Evolutionary conservation across 2,329 filamentous ascomycete species (phyloP).

Genomic region (Pezicula carpinea): DNA sequence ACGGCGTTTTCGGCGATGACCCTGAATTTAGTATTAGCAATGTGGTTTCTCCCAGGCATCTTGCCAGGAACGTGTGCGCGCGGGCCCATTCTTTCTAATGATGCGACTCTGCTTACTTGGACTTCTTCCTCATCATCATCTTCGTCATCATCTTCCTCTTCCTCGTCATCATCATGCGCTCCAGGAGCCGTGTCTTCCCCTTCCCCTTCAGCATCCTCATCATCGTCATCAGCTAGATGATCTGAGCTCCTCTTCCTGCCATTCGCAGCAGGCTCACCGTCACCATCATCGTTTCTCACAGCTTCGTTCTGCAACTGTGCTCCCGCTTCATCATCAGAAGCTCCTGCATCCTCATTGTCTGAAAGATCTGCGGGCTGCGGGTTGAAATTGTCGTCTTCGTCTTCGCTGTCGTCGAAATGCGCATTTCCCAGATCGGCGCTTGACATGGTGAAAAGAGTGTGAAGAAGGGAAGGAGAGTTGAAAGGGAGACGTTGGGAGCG

Average conservation of each 20-base stretch:
- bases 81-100: too few relatives aligned
- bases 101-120: slow-evolving; percentile 32
- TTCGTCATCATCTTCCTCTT: slow-evolving; percentile 51
- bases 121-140: slow-evolving; percentile 63
- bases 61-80: too few relatives aligned
- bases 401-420: slow-evolving; percentile 54
- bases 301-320: slow-evolving; percentile 23
- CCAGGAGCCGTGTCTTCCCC: slow-evolving; percentile 30
- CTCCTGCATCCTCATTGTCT: slow-evolving; percentile 57
- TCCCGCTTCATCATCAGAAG: slow-evolving; percentile 17
- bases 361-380: slow-evolving; percentile 70
- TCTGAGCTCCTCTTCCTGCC: slow-evolving; percentile 25
- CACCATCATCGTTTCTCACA: slow-evolving; percentile 33
- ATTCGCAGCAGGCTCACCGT: slow-evolving; percentile 37
- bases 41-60: slow-evolving; percentile 11
- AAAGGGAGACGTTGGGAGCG: background rate
- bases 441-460: slow-evolving; percentile 17
- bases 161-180: slow-evolving; percentile 31
- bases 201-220: slow-evolving; percentile 40
- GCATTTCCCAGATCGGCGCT: slow-evolving; percentile 19
- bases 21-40: slow-evolving; percentile 37
- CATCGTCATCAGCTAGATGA: slow-evolving; percentile 29
- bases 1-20: slow-evolving; percentile 73
- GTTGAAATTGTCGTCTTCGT: slow-evolving; percentile 87
- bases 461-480: background rate